Conservation (phyloP, 192 early-diverging fungal genomes). For the Coemansia sp. region DNA sequence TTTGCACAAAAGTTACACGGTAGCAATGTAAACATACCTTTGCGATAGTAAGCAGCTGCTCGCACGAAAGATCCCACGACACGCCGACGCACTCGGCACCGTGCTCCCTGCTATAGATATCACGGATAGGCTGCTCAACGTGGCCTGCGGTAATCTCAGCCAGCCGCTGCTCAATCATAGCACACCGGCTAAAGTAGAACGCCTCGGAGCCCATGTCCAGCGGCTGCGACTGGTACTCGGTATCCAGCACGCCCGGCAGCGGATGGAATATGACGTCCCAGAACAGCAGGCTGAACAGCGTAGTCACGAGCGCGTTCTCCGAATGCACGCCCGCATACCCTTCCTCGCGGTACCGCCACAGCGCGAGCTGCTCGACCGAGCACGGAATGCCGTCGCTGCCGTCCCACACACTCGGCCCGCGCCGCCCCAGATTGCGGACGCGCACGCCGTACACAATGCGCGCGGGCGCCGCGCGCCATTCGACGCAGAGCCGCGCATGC, state of each 20-base stretch:
- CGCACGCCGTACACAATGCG: conserved; percentile 45
- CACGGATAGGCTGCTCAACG: conserved; percentile 13
- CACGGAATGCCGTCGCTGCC: conserved; percentile 51
- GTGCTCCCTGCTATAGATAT: conserved; percentile 18
- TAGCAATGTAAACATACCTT: conserved; percentile 4
- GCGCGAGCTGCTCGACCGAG: conserved; percentile 61
- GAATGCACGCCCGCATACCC: conserved; percentile 65
- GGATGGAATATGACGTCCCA: conserved; percentile 68
- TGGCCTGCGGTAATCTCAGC: conserved; percentile 25
- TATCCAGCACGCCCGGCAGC: conserved; percentile 67
- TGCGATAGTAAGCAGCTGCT: conserved; percentile 24
- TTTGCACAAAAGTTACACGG: no score
- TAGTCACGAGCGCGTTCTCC: conserved; percentile 61
- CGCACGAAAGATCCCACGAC: conserved; percentile 37
- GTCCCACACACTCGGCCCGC: conserved; percentile 55
- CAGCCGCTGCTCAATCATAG: conserved; percentile 38
- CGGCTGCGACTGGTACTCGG: conserved; percentile 64
- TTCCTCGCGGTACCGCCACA: conserved; percentile 61
- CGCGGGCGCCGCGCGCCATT: conserved; percentile 51
- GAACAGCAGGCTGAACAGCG: conserved; percentile 65
- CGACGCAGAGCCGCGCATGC: conserved; percentile 31
- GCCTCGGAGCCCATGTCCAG: conserved; percentile 66
- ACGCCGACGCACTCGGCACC: conserved; percentile 41
- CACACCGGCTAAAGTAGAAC: conserved; percentile 58
- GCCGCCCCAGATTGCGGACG: conserved; percentile 14